phyloP scores from a whole-genome alignment of 192 early-diverging fungal genomes.

The Linnemannia zychae region DNA sequence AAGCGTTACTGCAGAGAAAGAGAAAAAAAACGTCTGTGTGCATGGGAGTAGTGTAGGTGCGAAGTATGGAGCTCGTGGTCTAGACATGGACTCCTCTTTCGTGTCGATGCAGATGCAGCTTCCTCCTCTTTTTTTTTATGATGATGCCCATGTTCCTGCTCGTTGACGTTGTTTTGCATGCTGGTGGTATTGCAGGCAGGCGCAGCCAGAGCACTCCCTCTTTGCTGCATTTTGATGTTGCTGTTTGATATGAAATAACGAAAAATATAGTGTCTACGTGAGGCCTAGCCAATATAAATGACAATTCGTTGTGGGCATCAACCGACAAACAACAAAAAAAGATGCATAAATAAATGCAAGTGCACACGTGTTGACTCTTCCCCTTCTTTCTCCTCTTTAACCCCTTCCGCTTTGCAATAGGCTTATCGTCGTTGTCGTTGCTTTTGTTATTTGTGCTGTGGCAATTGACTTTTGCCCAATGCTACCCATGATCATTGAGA shows the following conservation, averaged over 20 bases:
- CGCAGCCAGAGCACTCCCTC: background rate
- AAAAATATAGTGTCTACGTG: background rate
- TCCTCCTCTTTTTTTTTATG: background rate
- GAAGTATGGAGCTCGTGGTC: background rate
- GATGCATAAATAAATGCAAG: conserved; percentile 7
- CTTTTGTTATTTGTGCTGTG: background rate
- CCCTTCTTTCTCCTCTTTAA: background rate
- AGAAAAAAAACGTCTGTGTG: background rate
- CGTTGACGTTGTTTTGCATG: conserved; percentile 4
- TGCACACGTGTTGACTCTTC: background rate
- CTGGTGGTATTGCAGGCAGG: background rate
- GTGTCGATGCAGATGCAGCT: background rate
- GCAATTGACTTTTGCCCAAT: background rate
- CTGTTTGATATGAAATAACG: background rate
- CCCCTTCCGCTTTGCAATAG: background rate
- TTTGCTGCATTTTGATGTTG: background rate
- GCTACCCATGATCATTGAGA: background rate
- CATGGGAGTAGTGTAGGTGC: background rate
- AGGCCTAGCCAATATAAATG: background rate
- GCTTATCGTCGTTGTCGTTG: background rate
- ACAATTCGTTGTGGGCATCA: background rate
- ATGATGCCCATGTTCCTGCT: background rate
- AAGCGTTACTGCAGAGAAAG: background rate
- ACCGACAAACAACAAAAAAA: background rate
- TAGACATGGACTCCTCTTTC: background rate